Percentiles rank a stretch among this genome's conserved stretches.
These are phyloP conservation scores for Amoeboaphelidium protococcarum DNA, from an alignment of 371 early-diverging fungal genomes.

Conservation along the genomic window DNA sequence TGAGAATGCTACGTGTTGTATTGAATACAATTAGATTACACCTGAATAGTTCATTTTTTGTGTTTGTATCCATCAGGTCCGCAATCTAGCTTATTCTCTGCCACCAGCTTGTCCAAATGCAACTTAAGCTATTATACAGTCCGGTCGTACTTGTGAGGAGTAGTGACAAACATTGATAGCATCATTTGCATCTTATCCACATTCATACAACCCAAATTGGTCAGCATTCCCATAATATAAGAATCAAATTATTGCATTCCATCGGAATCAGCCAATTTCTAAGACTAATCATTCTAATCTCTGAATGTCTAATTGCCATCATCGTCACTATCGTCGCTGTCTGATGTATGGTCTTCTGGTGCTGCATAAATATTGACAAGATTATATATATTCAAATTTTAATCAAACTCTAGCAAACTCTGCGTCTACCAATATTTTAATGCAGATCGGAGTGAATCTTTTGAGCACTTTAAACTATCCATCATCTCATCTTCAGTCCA, in stretches of 20 bases:
- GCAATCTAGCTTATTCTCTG: slow-evolving; percentile 12
- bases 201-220: slow-evolving; percentile 17
- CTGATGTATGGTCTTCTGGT: too few species aligned
- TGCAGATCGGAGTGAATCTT: too few species aligned
- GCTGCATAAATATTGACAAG: too few species aligned
- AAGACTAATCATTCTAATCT: not conserved
- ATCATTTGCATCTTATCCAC: slow-evolving; percentile 17
- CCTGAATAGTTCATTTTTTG: too few species aligned
- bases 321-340: not conserved
- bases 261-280: too few species aligned
- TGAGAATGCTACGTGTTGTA: too few species aligned
- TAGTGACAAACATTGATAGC: slow-evolving; percentile 17
- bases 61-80: slow-evolving; percentile 12
- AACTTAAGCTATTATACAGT: slow-evolving; percentile 5
- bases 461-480: too few species aligned
- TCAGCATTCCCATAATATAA: slow-evolving; percentile 18
- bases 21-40: too few species aligned
- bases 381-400: too few species aligned
- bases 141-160: not conserved
- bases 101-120: slow-evolving; percentile 12
- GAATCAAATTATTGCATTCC: slow-evolving; percentile 13
- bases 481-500: too few species aligned
- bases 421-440: too few species aligned
- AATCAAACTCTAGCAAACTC: too few species aligned
- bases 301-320: not conserved